Base-by-base conservation (phyloP, 2,329 filamentous ascomycete genomes). In the Fusarium musae region DNA sequence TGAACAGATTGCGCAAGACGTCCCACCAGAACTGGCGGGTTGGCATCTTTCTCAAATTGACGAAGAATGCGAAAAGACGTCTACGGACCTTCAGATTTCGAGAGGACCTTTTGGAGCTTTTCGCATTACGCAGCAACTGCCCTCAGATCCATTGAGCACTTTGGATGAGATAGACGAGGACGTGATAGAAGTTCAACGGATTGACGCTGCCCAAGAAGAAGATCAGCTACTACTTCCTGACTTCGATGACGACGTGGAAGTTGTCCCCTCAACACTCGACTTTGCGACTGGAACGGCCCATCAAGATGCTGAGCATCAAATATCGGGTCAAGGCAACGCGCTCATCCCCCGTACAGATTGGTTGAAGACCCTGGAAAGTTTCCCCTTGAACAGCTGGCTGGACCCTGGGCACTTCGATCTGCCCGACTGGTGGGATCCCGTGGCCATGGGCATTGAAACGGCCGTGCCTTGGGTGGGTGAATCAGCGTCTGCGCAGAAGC, bases 91-190 rank as follows among this genome's bases (percentile, higher is more conserved):
- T 2, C 72, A 74, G 1, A 49, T 75, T 17, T 73, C 61, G 3
- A 56, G 64, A n/a, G 72, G 72, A 4, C 72, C 72, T 1, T 74
- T 74, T 43, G 72, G 72, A 0, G 72, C 56, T 9, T 74, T 74
- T 3, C 60, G 54, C 12, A 19, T 75, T 1, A 64, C 62, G 0
- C 6, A 10, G 13, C 16, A 58, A 7, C 36, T n/a, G 5, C 11
- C 10, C 5, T 21, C 13, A 4, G 10, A 17, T 5, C 13, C 10
- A 5, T 13, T 16, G 2, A 9, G 16, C 3, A 19, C 6, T 2
- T 15, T 49, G 8, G 10, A 50, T 1, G 4, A 17, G 8, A 9
- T 23, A 12, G 17, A 34, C 0, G 34, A 61, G 1, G 36, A 19
- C 2, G 3, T 1, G 4, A 4, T 43, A 30, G 44, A 39, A 1